phyloP scores from a whole-genome alignment of 2,329 filamentous ascomycete species.

The Xylaria sp. region DNA sequence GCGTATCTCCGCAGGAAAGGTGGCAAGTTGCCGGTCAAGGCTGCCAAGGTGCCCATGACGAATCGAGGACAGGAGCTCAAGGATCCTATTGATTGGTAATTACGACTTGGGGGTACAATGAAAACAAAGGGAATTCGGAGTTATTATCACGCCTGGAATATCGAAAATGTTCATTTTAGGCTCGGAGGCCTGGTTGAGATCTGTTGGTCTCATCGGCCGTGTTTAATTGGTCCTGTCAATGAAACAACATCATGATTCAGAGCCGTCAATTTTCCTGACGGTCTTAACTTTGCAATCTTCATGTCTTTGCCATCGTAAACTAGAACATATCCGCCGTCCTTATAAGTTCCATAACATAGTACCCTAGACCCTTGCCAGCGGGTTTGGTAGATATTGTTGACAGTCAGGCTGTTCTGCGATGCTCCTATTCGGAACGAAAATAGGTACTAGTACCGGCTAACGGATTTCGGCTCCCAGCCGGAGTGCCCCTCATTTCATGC shows the following conservation, averaged over 20 bases:
- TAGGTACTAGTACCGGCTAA: too few species aligned
- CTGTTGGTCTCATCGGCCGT: not conserved
- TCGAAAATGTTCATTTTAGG: not conserved
- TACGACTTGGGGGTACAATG: not conserved
- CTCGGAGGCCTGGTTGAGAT: not conserved
- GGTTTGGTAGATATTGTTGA: too few species aligned
- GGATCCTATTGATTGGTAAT: constrained; percentile 90
- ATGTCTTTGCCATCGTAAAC: too few species aligned
- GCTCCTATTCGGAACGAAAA: too few species aligned
- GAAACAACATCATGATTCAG: constrained; percentile 13
- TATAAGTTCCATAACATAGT: too few species aligned
- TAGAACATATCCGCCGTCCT: too few species aligned
- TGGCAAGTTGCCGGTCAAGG: constrained; percentile 62
- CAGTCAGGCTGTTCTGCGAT: too few species aligned
- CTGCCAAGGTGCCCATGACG: constrained; percentile 79
- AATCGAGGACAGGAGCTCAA: constrained; percentile 83
- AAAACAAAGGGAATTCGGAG: constrained; percentile 6
- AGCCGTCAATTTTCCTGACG: not conserved
- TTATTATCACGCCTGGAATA: constrained; percentile 2
- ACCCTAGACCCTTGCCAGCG: too few species aligned
- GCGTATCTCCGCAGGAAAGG: constrained; percentile 73
- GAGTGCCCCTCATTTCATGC: too few species aligned
- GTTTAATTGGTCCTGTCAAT: not conserved
- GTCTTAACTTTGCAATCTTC: not conserved
- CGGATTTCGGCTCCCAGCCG: too few species aligned